phyloP scores from a whole-genome alignment of 306 rosid genomes.

The Betula pendula region DNA sequence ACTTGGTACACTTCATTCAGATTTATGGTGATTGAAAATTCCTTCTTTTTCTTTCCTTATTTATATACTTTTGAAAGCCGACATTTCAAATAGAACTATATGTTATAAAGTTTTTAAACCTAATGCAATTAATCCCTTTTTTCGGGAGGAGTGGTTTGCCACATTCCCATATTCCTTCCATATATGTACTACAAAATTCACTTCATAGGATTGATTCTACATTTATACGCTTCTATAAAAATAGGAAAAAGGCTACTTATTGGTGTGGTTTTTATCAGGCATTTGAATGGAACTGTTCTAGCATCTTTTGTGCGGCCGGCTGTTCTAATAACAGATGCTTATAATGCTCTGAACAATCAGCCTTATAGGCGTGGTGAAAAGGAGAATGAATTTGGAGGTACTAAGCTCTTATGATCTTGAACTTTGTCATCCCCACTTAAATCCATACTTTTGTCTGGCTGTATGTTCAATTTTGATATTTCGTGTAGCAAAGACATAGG shows the following conservation, averaged over 20 bases:
- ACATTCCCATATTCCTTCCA: background rate
- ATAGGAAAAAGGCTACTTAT: conserved; percentile 30
- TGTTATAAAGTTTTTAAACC: background rate
- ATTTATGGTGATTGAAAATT: background rate
- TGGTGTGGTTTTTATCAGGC: conserved; percentile 63
- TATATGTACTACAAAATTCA: background rate
- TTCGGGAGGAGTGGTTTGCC: background rate
- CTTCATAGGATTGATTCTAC: background rate
- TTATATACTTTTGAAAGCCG: background rate
- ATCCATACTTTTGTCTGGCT: conserved; percentile 1
- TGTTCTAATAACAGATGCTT: conserved; percentile 95
- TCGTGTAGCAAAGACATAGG: background rate
- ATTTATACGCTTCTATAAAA: conserved; percentile 4
- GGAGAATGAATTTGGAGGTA: conserved; percentile 97
- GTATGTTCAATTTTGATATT: background rate
- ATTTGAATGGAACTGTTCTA: conserved; percentile 88
- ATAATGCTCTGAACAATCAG: conserved; percentile 96
- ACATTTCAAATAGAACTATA: background rate
- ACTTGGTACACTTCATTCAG: background rate
- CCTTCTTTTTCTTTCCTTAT: background rate
- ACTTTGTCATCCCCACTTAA: background rate
- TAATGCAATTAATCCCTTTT: background rate
- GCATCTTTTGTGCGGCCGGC: conserved; percentile 91
- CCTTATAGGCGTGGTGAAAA: conserved; percentile 90
- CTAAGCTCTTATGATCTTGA: conserved; percentile 25